These are phyloP conservation scores for Avena eriantha DNA, from an alignment of 176 grass and related monocot genomes.

Conservation along the genomic window DNA sequence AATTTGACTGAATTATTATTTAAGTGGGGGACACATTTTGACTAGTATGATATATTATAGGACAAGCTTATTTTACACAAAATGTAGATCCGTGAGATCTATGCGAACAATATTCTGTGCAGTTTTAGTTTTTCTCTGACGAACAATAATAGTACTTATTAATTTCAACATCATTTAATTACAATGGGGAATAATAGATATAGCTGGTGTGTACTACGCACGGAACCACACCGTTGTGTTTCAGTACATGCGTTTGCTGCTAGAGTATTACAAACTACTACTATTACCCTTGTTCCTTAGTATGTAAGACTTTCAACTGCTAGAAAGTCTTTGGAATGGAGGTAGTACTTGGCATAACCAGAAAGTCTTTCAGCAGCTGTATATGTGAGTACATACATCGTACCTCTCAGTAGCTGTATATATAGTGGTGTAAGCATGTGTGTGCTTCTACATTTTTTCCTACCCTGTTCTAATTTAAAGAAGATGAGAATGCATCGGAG, in stretches of 20 bases:
- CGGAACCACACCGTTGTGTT: background rate
- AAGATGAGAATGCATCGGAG: no score
- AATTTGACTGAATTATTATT: conserved; percentile 60
- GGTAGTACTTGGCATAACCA: no score
- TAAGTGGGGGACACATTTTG: conserved; percentile 37
- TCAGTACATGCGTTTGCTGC: background rate
- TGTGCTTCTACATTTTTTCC: no score
- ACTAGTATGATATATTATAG: conserved; percentile 28
- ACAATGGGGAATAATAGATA: background rate
- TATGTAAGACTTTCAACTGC: no score
- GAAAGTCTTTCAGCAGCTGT: no score
- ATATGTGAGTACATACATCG: no score
- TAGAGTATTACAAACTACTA: background rate
- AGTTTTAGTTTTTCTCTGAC: conserved; percentile 26
- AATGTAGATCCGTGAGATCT: conserved; percentile 44
- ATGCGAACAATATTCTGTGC: background rate
- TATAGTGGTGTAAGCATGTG: no score
- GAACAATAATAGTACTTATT: background rate
- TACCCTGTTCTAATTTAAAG: no score
- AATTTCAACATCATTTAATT: background rate
- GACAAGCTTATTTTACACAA: conserved; percentile 41
- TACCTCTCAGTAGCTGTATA: no score
- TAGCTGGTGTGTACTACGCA: background rate
- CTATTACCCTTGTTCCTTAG: no score
- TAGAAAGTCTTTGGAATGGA: no score